Conservation (phyloP, 2,329 filamentous ascomycete genomes). For the Colletotrichum tamarilloi region DNA sequence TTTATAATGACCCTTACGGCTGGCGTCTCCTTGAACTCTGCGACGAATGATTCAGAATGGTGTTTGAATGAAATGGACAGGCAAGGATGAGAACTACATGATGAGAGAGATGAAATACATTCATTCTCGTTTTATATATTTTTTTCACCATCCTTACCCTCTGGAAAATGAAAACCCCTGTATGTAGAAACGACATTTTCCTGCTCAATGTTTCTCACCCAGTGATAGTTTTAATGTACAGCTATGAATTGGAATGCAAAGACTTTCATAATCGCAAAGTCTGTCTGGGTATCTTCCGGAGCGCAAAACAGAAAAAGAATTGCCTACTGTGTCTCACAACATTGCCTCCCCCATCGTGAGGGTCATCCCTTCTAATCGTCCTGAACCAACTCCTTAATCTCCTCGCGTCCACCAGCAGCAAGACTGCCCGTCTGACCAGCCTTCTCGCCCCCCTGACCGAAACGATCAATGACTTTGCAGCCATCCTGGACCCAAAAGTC, state of each 20-base stretch:
- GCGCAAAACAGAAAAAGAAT: not conserved
- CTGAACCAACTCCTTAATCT: conserved; percentile 75
- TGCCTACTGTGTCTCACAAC: not conserved
- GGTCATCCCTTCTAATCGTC: conserved; percentile 58
- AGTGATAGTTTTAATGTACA: conserved; percentile 15
- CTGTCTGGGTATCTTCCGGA: conserved; percentile 32
- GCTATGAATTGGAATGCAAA: conserved; percentile 17
- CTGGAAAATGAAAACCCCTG: not conserved
- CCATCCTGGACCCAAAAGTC: conserved; percentile 86
- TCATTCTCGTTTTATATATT: not conserved
- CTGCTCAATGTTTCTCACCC: not conserved
- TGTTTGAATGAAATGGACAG: conserved; percentile 6
- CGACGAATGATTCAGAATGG: conserved; percentile 6
- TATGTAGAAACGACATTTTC: not conserved
- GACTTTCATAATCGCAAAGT: not conserved
- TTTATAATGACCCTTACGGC: not conserved
- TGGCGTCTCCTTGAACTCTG: not conserved
- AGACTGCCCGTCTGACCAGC: conserved; percentile 53
- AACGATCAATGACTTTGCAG: conserved; percentile 59
- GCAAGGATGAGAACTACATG: not conserved
- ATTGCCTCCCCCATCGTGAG: not conserved
- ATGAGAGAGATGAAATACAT: not conserved
- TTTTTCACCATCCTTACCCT: not conserved
- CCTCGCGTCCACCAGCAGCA: conserved; percentile 58
- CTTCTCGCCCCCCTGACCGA: conserved; percentile 48